Conservation (phyloP, 2,329 filamentous ascomycete genomes). For the Penicillium sp. region DNA sequence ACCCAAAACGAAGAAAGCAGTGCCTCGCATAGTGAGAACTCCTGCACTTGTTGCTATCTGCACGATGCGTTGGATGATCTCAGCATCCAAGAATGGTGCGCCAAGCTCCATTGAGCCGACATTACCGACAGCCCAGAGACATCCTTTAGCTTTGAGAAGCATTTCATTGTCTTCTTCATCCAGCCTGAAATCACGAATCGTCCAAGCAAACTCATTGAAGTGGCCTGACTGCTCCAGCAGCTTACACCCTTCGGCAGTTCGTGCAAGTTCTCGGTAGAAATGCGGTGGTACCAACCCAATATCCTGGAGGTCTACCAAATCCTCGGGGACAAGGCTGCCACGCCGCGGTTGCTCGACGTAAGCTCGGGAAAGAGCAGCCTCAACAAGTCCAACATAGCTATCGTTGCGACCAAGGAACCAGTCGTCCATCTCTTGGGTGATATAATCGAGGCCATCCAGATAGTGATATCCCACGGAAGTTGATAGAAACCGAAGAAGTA, state of each 20-base stretch:
- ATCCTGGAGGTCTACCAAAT: slow-evolving; percentile 60
- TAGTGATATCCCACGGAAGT: slow-evolving; percentile 98
- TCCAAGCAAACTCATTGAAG: slow-evolving; percentile 88
- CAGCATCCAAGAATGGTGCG: slow-evolving; percentile 84
- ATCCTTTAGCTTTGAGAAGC: slow-evolving; percentile 92
- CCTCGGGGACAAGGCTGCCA: slow-evolving; percentile 53
- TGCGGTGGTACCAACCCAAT: slow-evolving; percentile 78
- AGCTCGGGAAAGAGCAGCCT: slow-evolving; percentile 88
- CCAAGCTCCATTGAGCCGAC: slow-evolving; percentile 98
- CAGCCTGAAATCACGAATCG: slow-evolving; percentile 83
- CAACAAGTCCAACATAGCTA: slow-evolving; percentile 89
- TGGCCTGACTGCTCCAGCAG: slow-evolving; percentile 90
- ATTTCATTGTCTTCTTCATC: slow-evolving; percentile 81
- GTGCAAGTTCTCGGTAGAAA: slow-evolving; percentile 92
- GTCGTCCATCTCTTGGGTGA: slow-evolving; percentile 99
- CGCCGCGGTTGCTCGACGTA: slow-evolving; percentile 59
- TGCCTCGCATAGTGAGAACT: slow-evolving; percentile 90
- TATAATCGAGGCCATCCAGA: slow-evolving; percentile 93
- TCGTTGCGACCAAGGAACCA: slow-evolving; percentile 98
- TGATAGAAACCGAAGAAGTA: slow-evolving; percentile 87
- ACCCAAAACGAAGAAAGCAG: slow-evolving; percentile 93
- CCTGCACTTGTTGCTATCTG: slow-evolving; percentile 83
- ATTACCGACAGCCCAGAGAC: slow-evolving; percentile 95
- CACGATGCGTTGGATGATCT: slow-evolving; percentile 84
- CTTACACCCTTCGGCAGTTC: slow-evolving; percentile 88